These are phyloP conservation scores for Pichia californica DNA, from an alignment of 805 yeast genomes.

Conservation along the genomic window DNA sequence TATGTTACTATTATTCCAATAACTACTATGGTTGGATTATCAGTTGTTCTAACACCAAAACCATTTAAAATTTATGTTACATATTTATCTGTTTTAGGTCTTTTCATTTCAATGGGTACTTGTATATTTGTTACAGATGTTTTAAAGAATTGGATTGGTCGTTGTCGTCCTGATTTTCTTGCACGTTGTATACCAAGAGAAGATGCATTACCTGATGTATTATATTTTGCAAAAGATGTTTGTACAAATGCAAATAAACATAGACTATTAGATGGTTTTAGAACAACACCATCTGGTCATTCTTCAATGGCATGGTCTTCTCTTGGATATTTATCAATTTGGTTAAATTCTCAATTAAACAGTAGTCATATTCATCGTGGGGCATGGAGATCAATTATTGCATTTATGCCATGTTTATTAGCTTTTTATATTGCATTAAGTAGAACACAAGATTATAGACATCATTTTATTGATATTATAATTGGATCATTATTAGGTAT, in stretches of 20 bases:
- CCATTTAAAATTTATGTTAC: constrained; percentile 52
- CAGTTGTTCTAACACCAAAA: constrained; percentile 37
- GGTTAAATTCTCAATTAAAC: constrained; percentile 61
- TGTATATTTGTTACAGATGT: constrained; percentile 64
- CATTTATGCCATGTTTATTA: constrained; percentile 51
- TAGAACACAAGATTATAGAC: constrained; percentile 89
- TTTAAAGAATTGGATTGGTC: constrained; percentile 77
- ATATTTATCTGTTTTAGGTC: constrained; percentile 62
- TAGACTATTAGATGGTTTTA: constrained; percentile 58
- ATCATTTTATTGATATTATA: constrained; percentile 80
- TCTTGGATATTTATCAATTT: constrained; percentile 53
- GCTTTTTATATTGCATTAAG: constrained; percentile 78
- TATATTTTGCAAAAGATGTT: constrained; percentile 57
- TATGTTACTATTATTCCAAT: constrained; percentile 49
- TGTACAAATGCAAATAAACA: constrained; percentile 47
- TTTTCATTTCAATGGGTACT: constrained; percentile 50
- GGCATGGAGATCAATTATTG: constrained; percentile 54
- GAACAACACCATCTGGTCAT: constrained; percentile 82
- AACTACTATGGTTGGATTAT: constrained; percentile 28
- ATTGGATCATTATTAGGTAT: constrained; percentile 68
- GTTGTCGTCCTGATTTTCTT: constrained; percentile 88
- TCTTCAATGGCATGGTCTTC: constrained; percentile 68
- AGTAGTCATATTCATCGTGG: constrained; percentile 37
- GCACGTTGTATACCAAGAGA: constrained; percentile 71
- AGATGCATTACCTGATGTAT: constrained; percentile 47